Base-by-base conservation (phyloP, 352 stramenopile genomes). In the Hyaloperonospora arabidopsidis region DNA sequence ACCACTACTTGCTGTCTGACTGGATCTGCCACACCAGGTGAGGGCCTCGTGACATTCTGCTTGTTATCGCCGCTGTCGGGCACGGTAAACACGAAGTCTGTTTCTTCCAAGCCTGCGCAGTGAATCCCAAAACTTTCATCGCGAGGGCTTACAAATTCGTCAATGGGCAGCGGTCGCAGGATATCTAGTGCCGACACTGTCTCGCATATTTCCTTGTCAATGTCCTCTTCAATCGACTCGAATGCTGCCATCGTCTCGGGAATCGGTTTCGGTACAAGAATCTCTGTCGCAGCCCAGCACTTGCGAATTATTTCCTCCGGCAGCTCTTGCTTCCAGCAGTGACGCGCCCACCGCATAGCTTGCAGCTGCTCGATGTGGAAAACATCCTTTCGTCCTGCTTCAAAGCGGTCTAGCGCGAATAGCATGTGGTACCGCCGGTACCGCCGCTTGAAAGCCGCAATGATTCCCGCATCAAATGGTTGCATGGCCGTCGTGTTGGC, bases 341-440 rank as follows among this genome's bases (percentile, higher is more conserved):
- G 62, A 41, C 68, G 66, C 5, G 55, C 68, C 74, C 74, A 84
- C 17, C 71, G 71, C 74, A 80, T 76, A 0, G 74, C 74, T 49
- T 82, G 74, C 17, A 76, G 23, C 47, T 68, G 55, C 6, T 77
- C 73, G 19, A 84, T 63, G 25, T 67, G 46, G 44, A 80, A 82
- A 6, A 84, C 71, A 39, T 72, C 58, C n/a, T 70, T 45, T n/a
- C 58, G 40, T 0, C 64, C 71, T n/a, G 66, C 71, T 39, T 81
- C 74, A 35, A 72, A 75, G 21, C 65, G 69, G 28, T 84, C 74
- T 35, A 82, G 61, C 36, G 69, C 70, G 54, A 81, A 74, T 34
- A 74, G 55, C 63, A 81, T 65, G 51, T 80, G 70, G 54, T 81
- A 74, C 25, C 73, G 63, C 1, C 69, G 68, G 64, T 79, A 84